Evolutionary conservation across 805 yeast species (phyloP).

Genomic region (Lipomyces sp.): DNA sequence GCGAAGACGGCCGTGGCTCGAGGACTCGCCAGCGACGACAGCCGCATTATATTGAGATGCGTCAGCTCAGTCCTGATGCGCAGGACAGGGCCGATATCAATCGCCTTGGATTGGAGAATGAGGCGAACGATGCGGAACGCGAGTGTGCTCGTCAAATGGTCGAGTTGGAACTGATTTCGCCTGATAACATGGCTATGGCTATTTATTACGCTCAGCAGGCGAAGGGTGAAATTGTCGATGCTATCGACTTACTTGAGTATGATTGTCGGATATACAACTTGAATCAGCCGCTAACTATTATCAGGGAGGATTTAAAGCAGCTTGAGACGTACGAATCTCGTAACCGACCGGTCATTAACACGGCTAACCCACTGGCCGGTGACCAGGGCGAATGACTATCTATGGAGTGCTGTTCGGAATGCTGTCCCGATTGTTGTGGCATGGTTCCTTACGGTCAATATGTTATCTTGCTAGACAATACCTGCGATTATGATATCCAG

Average conservation of each 20-base stretch:
- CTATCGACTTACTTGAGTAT: constrained; percentile 32
- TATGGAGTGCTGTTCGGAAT: constrained; percentile 6
- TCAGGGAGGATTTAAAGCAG: constrained; percentile 30
- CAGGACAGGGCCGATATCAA: constrained; percentile 34
- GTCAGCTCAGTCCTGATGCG: constrained; percentile 32
- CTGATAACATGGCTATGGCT: constrained; percentile 34
- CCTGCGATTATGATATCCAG: constrained; percentile 9
- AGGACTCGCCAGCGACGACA: constrained; percentile 19
- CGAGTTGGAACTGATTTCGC: constrained; percentile 29
- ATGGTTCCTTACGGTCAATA: not conserved
- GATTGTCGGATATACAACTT: not conserved
- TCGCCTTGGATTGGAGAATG: constrained; percentile 31
- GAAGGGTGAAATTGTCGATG: constrained; percentile 33
- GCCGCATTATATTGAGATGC: constrained; percentile 29
- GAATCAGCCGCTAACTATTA: constrained; percentile 1
- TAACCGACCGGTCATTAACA: constrained; percentile 16
- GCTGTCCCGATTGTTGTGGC: constrained; percentile 17
- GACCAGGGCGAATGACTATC: constrained; percentile 23
- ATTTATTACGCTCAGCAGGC: constrained; percentile 35
- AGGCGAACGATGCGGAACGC: constrained; percentile 29
- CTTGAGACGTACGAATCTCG: constrained; percentile 24
- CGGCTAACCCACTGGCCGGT: constrained; percentile 13
- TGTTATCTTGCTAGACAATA: constrained; percentile 3
- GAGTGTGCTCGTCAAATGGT: constrained; percentile 31
- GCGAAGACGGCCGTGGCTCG: constrained; percentile 10